Evolutionary conservation across 208 protist genomes (phyloP).

Genomic region (Acanthamoeba lenticulata): DNA sequence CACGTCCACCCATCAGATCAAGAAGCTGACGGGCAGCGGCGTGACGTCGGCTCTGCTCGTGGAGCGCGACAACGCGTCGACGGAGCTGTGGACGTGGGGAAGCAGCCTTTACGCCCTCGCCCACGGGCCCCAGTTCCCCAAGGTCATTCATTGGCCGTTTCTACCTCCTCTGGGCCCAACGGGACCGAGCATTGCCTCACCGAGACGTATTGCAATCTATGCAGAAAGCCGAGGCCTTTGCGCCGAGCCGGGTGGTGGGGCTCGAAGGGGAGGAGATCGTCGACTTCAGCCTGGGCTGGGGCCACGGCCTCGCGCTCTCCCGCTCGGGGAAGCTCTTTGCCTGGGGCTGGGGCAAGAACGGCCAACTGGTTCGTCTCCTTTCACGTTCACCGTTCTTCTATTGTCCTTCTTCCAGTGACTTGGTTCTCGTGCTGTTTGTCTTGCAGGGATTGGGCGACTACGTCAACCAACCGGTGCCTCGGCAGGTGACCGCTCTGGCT

Average conservation of each 20-base stretch:
- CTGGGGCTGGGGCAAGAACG: slow-evolving; percentile 31
- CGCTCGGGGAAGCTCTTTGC: background rate
- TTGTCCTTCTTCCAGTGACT: background rate
- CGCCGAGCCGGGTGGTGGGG: background rate
- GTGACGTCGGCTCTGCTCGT: background rate
- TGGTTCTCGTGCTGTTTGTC: background rate
- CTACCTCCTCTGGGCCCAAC: background rate
- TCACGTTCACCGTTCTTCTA: background rate
- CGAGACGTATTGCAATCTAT: background rate
- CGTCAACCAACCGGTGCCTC: background rate
- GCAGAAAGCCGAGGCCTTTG: background rate
- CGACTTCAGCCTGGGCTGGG: slow-evolving; percentile 11
- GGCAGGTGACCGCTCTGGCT: background rate
- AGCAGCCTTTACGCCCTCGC: slow-evolving; percentile 12
- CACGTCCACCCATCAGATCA: background rate
- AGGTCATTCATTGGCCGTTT: background rate
- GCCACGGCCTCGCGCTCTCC: slow-evolving; percentile 41
- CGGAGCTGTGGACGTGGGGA: slow-evolving; percentile 41
- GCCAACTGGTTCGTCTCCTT: background rate
- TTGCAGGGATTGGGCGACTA: slow-evolving; percentile 24
- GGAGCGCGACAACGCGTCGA: background rate
- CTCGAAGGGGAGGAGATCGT: background rate
- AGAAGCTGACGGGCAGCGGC: slow-evolving; percentile 36
- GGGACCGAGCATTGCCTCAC: background rate
- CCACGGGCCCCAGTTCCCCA: background rate